Base-by-base conservation (phyloP, 768 basidiomycete genomes). In the Naganishia vishniacii region DNA sequence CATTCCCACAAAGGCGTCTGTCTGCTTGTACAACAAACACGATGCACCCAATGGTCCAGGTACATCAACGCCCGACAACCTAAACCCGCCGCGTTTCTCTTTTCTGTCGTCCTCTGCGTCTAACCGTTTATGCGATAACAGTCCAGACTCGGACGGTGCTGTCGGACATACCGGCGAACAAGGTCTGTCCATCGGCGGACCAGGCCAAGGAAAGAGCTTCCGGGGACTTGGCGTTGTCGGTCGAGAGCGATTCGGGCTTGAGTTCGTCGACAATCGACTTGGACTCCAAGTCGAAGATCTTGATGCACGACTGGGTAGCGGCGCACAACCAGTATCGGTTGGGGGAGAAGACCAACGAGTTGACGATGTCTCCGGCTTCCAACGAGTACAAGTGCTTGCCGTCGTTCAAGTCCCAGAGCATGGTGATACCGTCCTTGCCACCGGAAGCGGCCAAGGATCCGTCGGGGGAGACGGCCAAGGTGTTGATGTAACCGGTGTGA, bases 291-390 rank as follows among this genome's bases (percentile, higher is more conserved):
- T 99, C 95, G 77, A 98, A 99, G 80, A 99, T 98, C 83, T 98
- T 98, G 81, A 98, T 89, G 78, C 89, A 91, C 78, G 87, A 90
- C 68, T 90, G 85, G 68, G 95, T 98, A 69, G 95, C 95, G 72
- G 95, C 95, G 78, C 95, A 99, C 69, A 99, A 82, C 95, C 95
- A 99, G 88, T 99, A 99, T 65, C 94, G 88, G 84, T 99, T 99
- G 66, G 95, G 95, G 16, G 91, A 93, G 85, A 99, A 99, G 78
- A 98, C 95, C 70, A 99, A 88, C 66, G 95, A 92, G 78, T 99
- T 97, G 84, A 99, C 93, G 71, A 92, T 82, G 78, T 99, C 91
- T 66, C 93, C 93, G 49, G 95, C 95, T 80, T 99, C 95, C 65
- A 99, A 88, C 60, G 92, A 97, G 84, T 99, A 99, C 75, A 99